Percentiles rank a stretch among this genome's conserved stretches.
Evolutionary conservation across 306 rosid species (phyloP).

Genomic region (Neltuma alba): DNA sequence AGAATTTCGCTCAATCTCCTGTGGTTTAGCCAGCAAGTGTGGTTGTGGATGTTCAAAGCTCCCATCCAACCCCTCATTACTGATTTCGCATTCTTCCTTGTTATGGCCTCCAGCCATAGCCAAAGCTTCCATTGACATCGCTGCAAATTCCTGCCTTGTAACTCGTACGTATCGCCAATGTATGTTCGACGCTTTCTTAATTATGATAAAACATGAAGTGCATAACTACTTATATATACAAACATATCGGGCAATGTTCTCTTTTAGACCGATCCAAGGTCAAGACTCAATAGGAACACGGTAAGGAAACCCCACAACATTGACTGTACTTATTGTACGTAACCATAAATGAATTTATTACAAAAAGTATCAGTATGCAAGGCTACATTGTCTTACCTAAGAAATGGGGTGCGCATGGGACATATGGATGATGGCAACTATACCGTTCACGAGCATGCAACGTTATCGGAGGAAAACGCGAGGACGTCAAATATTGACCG

Average conservation of each 20-base stretch:
- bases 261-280: background rate
- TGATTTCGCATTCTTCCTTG: background rate
- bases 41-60: constrained; percentile 23
- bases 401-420: no score
- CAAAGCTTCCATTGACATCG: background rate
- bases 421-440: background rate
- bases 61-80: constrained; percentile 33
- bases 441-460: background rate
- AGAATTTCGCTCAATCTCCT: background rate
- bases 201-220: background rate
- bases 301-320: background rate
- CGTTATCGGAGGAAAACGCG: background rate
- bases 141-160: background rate
- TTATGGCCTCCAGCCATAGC: constrained; percentile 60
- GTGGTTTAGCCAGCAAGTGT: constrained; percentile 11
- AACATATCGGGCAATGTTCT: background rate
- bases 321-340: background rate
- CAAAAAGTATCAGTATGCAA: background rate
- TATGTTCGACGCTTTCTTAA: background rate
- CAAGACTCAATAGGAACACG: background rate
- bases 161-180: background rate
- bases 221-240: background rate
- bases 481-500: background rate
- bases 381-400: no score
- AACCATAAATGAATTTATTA: background rate